These are phyloP conservation scores for Colletotrichum costaricense DNA, from an alignment of 2,329 filamentous ascomycete species.

Conservation along the genomic window DNA sequence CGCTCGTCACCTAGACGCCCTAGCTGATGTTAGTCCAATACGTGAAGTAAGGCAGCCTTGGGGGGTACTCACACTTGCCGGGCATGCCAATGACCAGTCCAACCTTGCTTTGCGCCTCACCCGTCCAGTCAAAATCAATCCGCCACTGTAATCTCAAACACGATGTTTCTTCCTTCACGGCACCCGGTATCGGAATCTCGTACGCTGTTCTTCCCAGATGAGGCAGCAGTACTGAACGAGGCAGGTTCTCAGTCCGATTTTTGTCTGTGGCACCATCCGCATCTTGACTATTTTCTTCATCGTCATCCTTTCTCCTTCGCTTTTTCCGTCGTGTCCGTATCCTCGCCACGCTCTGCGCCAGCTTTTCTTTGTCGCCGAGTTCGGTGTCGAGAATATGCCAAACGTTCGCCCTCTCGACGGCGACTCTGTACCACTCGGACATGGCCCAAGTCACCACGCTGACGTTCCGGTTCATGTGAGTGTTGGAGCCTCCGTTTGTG, in stretches of 20 bases:
- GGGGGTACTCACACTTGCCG: conserved; percentile 67
- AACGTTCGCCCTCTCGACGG: conserved; percentile 69
- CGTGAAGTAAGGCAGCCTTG: background rate
- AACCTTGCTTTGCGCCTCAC: conserved; percentile 73
- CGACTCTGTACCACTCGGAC: conserved; percentile 74
- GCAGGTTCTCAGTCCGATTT: background rate
- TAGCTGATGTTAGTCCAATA: conserved; percentile 44
- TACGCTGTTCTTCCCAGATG: conserved; percentile 64
- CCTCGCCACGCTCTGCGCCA: conserved; percentile 44
- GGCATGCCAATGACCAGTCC: conserved; percentile 67
- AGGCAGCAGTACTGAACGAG: conserved; percentile 60
- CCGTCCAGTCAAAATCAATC: conserved; percentile 78
- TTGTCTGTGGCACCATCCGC: conserved; percentile 35
- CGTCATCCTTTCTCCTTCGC: conserved; percentile 37
- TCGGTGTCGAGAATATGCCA: conserved; percentile 67
- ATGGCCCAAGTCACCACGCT: conserved; percentile 74
- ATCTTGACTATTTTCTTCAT: conserved; percentile 35
- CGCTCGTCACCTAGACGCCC: conserved; percentile 70
- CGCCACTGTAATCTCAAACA: conserved; percentile 69
- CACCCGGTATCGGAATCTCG: conserved; percentile 54
- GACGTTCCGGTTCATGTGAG: conserved; percentile 66
- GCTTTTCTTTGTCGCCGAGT: conserved; percentile 51
- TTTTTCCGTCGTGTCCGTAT: conserved; percentile 42
- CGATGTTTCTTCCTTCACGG: conserved; percentile 48
- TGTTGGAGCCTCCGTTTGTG: conserved; percentile 49